Conservation (phyloP, 352 stramenopile genomes). For the Phytopythium montanum region DNA sequence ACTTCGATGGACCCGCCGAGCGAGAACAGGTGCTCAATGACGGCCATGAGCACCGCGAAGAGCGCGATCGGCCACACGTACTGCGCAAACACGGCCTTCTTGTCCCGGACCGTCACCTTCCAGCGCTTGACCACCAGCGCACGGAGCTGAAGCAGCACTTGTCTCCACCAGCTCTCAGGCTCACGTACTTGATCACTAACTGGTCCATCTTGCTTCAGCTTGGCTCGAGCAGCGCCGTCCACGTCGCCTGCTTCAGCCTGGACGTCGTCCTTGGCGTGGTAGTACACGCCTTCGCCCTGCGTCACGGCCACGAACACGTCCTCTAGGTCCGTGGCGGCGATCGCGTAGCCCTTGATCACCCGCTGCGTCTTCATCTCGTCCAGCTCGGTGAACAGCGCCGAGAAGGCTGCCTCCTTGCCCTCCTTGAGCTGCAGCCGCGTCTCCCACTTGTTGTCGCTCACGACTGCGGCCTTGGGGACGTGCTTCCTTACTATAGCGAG, state of each 20-base stretch:
- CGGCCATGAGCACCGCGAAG: conserved; percentile 50
- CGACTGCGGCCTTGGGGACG: conserved; percentile 64
- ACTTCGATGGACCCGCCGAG: conserved; percentile 34
- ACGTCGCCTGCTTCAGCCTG: conserved; percentile 1
- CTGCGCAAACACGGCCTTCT: conserved; percentile 56
- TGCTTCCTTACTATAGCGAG: conserved; percentile 70
- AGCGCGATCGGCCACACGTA: conserved; percentile 68
- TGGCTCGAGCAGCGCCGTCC: neutral
- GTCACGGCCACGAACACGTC: conserved; percentile 98
- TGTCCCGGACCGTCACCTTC: conserved; percentile 53
- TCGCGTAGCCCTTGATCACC: conserved; percentile 91
- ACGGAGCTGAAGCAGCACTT: conserved; percentile 38
- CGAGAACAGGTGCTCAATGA: conserved; percentile 33
- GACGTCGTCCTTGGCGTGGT: conserved; percentile 57
- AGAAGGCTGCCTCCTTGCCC: conserved; percentile 81
- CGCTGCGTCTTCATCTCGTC: conserved; percentile 51
- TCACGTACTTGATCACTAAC: neutral
- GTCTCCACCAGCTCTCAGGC: conserved; percentile 13
- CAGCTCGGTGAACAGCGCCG: conserved; percentile 91
- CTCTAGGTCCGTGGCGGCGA: conserved; percentile 98
- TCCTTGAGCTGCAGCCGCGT: conserved; percentile 94
- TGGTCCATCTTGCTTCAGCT: conserved; percentile 7
- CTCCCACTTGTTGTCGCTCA: conserved; percentile 84
- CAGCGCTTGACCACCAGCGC: conserved; percentile 54
- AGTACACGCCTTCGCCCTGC: conserved; percentile 68